phyloP scores from a whole-genome alignment of 2,329 filamentous ascomycete genomes.

The Lasiodiplodia hormozganensis region DNA sequence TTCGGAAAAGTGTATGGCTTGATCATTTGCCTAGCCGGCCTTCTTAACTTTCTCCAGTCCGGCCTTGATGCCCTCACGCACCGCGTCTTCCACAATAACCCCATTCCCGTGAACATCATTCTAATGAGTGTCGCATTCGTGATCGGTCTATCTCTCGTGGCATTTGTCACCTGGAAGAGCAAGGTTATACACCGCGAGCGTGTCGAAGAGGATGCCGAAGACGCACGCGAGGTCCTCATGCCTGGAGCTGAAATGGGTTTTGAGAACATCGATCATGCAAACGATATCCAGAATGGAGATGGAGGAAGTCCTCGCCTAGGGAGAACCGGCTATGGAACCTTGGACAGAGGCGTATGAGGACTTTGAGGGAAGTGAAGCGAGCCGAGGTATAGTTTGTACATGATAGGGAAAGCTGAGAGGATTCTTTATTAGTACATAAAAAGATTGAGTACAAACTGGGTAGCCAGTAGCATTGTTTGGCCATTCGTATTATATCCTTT shows the following conservation, averaged over 20 bases:
- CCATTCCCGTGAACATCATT: conserved; percentile 77
- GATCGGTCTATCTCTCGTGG: conserved; percentile 70
- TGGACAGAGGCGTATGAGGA: neutral
- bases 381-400: neutral
- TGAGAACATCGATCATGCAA: conserved; percentile 1
- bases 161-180: conserved; percentile 66
- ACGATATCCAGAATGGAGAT: neutral
- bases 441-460: neutral
- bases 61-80: conserved; percentile 82
- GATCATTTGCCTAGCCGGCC: conserved; percentile 83
- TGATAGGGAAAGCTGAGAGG: neutral
- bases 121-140: conserved; percentile 67
- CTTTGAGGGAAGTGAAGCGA: neutral
- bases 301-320: neutral
- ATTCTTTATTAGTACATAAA: neutral
- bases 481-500: neutral
- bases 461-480: neutral
- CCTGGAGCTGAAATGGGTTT: conserved; percentile 36
- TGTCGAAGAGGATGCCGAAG: conserved; percentile 46
- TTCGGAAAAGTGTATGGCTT: conserved; percentile 95
- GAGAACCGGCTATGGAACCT: conserved; percentile 1
- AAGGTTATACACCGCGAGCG: conserved; percentile 48
- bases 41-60: conserved; percentile 84
- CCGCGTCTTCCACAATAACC: conserved; percentile 72
- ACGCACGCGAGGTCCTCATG: conserved; percentile 45